Percentiles rank a stretch among this genome's conserved stretches.
These are phyloP conservation scores for Macadamia tetraphylla DNA, from an alignment of 164 flowering plant species.

Conservation along the genomic window DNA sequence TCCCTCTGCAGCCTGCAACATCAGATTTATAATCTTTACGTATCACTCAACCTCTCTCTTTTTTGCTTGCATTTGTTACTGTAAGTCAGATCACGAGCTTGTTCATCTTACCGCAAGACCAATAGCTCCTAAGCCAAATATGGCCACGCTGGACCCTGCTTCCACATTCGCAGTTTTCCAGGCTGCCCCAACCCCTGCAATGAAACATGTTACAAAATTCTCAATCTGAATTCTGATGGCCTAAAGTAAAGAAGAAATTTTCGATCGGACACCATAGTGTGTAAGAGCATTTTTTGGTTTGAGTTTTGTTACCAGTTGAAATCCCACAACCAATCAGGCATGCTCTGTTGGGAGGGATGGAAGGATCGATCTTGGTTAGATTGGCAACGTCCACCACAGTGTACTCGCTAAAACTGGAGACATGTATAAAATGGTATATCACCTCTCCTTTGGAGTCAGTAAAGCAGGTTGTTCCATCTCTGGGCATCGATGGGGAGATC, in stretches of 20 bases:
- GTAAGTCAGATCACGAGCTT: not conserved
- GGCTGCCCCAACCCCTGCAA: constrained; percentile 57
- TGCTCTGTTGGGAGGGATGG: constrained; percentile 44
- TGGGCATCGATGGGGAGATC: constrained; percentile 25
- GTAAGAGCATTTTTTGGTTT: no score
- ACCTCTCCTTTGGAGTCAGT: constrained; percentile 33
- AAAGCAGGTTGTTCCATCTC: constrained; percentile 48
- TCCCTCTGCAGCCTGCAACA: constrained; percentile 62
- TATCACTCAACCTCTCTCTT: not conserved
- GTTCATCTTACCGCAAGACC: constrained; percentile 55
- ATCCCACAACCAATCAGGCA: constrained; percentile 66
- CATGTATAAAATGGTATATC: constrained; percentile 36
- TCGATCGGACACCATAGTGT: no score
- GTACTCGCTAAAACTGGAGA: constrained; percentile 57
- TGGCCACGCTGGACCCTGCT: constrained; percentile 50
- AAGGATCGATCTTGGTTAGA: constrained; percentile 32
- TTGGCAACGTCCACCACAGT: constrained; percentile 53
- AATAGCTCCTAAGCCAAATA: constrained; percentile 63
- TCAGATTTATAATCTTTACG: not conserved
- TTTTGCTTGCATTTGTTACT: not conserved
- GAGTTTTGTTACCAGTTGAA: constrained; percentile 36
- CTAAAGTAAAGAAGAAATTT: no score
- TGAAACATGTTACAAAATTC: not conserved
- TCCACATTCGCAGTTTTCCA: constrained; percentile 57
- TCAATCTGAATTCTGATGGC: no score